phyloP scores from a whole-genome alignment of 768 basidiomycete genomes.

The Tricholoma matsutake region DNA sequence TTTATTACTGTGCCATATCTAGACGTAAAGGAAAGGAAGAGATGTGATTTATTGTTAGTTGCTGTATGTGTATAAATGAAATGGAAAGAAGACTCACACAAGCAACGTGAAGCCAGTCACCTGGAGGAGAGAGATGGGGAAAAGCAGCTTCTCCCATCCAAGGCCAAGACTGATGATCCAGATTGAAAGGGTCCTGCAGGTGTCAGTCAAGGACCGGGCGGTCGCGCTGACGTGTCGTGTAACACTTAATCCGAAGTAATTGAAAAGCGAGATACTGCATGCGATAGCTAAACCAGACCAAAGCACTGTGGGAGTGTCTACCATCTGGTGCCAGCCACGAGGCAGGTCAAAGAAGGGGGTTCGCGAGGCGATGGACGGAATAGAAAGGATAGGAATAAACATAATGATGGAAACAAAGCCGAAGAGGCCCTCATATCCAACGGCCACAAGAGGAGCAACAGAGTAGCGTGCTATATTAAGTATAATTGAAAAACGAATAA shows the following conservation, averaged over 20 bases:
- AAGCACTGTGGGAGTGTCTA: slow-evolving; percentile 69
- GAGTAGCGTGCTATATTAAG: slow-evolving; percentile 54
- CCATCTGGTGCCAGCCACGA: slow-evolving; percentile 87
- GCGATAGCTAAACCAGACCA: slow-evolving; percentile 70
- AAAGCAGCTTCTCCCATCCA: slow-evolving; percentile 87
- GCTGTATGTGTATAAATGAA: not conserved
- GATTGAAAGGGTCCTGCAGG: slow-evolving; percentile 92
- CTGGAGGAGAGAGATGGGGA: slow-evolving; percentile 80
- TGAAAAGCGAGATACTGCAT: slow-evolving; percentile 76
- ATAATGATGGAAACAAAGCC: slow-evolving; percentile 78
- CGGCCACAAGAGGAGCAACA: slow-evolving; percentile 87
- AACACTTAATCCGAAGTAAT: slow-evolving; percentile 88
- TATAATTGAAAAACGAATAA: not conserved
- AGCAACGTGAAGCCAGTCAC: slow-evolving; percentile 82
- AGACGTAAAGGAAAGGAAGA: slow-evolving; percentile 8
- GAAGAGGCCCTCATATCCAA: slow-evolving; percentile 93
- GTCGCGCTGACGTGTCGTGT: slow-evolving; percentile 94
- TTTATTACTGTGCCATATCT: slow-evolving; percentile 81
- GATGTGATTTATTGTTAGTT: slow-evolving; percentile 3
- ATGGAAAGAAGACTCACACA: slow-evolving; percentile 58
- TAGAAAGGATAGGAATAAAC: slow-evolving; percentile 76
- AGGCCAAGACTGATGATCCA: slow-evolving; percentile 89
- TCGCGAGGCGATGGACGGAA: slow-evolving; percentile 58
- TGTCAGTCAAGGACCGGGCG: slow-evolving; percentile 88
- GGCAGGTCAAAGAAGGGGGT: slow-evolving; percentile 84